Conservation (phyloP, 202 grass and related monocot genomes). For the Tripidium arundinaceum region DNA sequence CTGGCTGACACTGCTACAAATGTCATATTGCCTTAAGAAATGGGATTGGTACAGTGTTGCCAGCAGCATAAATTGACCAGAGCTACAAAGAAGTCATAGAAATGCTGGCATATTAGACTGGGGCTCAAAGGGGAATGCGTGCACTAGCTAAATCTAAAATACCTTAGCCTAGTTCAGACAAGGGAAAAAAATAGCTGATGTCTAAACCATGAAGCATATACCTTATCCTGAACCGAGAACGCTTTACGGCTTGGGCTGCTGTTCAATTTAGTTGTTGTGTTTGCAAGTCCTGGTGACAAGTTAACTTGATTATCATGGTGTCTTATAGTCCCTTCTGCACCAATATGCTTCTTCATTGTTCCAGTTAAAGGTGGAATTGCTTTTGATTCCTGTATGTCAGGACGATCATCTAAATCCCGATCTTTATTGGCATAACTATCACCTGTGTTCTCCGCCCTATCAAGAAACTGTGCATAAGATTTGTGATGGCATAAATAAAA, state of each 20-base stretch:
- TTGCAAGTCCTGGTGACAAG: constrained; percentile 25
- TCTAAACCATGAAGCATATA: constrained; percentile 30
- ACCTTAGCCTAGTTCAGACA: not conserved
- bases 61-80: constrained; percentile 94
- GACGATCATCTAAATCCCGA: constrained; percentile 39
- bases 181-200: constrained; percentile 3
- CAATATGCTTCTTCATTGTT: constrained; percentile 31
- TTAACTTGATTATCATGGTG: constrained; percentile 34
- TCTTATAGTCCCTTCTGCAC: constrained; percentile 40
- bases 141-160: not conserved
- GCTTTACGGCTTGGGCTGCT: constrained; percentile 71
- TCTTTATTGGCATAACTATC: constrained; percentile 63
- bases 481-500: not conserved
- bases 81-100: constrained; percentile 53
- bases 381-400: constrained; percentile 43
- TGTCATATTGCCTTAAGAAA: constrained; percentile 92
- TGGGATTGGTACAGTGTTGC: constrained; percentile 92
- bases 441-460: constrained; percentile 61
- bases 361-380: constrained; percentile 31
- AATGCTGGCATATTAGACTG: constrained; percentile 9
- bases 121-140: not conserved
- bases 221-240: constrained; percentile 99
- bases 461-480: constrained; percentile 23
- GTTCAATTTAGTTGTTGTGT: constrained; percentile 44
- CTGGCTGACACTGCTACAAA: too few species aligned